Percentiles rank a stretch among this genome's conserved stretches.
Evolutionary conservation across 306 rosid species (phyloP).

Genomic region (Erythrophleum fordii): DNA sequence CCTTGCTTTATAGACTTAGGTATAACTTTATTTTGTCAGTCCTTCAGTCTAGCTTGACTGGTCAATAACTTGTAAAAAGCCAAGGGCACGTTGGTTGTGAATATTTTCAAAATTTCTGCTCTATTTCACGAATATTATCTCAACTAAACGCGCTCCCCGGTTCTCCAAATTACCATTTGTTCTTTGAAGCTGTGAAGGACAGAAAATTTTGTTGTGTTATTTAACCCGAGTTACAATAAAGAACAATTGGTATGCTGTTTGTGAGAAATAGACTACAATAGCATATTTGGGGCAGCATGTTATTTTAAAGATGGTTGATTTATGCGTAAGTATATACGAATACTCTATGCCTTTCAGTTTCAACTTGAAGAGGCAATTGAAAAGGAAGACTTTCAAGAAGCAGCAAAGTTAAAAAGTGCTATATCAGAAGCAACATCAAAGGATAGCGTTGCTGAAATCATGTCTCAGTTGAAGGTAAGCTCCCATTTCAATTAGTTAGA

Average conservation of each 20-base stretch:
- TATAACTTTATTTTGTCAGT: not conserved
- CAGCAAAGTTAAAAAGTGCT: slow-evolving; percentile 73
- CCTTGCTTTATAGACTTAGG: not conserved
- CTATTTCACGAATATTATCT: not conserved
- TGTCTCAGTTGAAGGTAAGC: slow-evolving; percentile 82
- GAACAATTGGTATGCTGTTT: not conserved
- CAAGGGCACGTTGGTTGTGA: not conserved
- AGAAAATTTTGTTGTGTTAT: slow-evolving; percentile 1
- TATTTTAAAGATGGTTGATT: not conserved
- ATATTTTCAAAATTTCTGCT: not conserved
- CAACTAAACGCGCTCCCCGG: not conserved
- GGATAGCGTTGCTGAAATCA: slow-evolving; percentile 84
- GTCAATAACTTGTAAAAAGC: not conserved
- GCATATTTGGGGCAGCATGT: not conserved
- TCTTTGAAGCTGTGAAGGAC: not conserved
- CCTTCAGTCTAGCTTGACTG: not conserved
- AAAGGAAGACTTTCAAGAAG: slow-evolving; percentile 92
- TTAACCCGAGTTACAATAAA: not conserved
- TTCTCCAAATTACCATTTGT: not conserved
- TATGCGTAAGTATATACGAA: not conserved
- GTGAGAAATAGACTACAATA: not conserved
- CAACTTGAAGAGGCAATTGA: slow-evolving; percentile 98
- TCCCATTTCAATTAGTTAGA: slow-evolving; percentile 15
- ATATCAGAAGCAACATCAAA: slow-evolving; percentile 79
- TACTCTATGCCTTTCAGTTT: slow-evolving; percentile 55